Conservation (phyloP, 1,139 yeast species). For the Wickerhamomyces sp. region DNA sequence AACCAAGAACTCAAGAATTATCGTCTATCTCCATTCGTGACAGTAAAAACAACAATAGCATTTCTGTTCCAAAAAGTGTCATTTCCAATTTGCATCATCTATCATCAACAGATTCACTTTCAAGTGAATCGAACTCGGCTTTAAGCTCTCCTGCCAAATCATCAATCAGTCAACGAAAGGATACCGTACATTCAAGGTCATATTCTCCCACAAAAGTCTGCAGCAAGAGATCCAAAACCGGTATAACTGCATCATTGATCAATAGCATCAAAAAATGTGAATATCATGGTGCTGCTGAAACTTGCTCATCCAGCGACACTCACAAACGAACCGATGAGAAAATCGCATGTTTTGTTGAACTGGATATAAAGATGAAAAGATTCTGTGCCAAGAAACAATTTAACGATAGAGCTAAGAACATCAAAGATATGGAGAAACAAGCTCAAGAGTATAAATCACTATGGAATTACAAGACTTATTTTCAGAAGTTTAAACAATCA, state of each 20-base stretch:
- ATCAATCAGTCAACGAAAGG: no score
- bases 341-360: conserved; percentile 15
- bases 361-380: conserved; percentile 15
- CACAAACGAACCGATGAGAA: conserved; percentile 13
- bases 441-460: conserved; percentile 29
- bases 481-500: conserved; percentile 23
- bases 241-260: conserved; percentile 16
- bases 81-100: not conserved
- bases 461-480: conserved; percentile 59
- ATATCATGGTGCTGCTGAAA: no score
- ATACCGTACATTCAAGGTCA: not conserved
- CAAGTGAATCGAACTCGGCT: not conserved
- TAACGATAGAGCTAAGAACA: conserved; percentile 10
- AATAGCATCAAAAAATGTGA: conserved; percentile 17
- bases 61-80: not conserved
- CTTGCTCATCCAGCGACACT: no score
- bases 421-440: conserved; percentile 13
- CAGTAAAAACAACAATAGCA: not conserved
- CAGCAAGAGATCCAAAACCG: no score
- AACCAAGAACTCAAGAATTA: conserved; percentile 4
- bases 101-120: conserved; percentile 1
- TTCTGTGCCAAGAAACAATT: conserved; percentile 14
- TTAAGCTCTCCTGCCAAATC: not conserved
- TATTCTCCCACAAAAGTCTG: not conserved
- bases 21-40: not conserved